Evolutionary conservation across 2,329 filamentous ascomycete species (phyloP).

Genomic region (Pyrenophora seminiperda): DNA sequence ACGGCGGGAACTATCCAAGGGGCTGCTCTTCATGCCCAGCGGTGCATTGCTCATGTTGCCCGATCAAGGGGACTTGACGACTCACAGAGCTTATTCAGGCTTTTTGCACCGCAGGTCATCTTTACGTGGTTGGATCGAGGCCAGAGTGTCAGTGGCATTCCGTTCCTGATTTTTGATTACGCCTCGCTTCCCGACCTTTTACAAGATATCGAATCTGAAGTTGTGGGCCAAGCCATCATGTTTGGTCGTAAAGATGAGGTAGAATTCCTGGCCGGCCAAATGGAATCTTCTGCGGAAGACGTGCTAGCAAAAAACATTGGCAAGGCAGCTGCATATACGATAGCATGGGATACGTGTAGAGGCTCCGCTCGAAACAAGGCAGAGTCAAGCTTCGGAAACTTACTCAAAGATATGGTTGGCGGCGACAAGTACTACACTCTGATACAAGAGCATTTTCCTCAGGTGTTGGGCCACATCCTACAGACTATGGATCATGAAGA

Average conservation of each 20-base stretch:
- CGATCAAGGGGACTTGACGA: constrained; percentile 66
- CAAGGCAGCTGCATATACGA: constrained; percentile 80
- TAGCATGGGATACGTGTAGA: constrained; percentile 72
- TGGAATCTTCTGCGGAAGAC: constrained; percentile 25
- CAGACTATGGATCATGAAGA: constrained; percentile 62
- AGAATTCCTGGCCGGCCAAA: constrained; percentile 61
- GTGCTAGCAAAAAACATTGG: constrained; percentile 69
- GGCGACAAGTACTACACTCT: constrained; percentile 66
- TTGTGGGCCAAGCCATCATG: constrained; percentile 81
- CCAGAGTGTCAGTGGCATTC: constrained; percentile 63
- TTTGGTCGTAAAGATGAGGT: constrained; percentile 71
- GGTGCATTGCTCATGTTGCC: constrained; percentile 72
- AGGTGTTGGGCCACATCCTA: constrained; percentile 77
- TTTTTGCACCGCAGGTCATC: constrained; percentile 87
- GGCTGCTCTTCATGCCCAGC: constrained; percentile 71
- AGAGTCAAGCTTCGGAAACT: constrained; percentile 64
- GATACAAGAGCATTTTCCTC: constrained; percentile 72
- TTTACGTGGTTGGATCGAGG: constrained; percentile 85
- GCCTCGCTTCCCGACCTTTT: constrained; percentile 70
- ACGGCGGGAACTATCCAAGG: constrained; percentile 73
- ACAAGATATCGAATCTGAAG: constrained; percentile 73
- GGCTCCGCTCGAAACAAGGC: constrained; percentile 45
- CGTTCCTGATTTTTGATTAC: constrained; percentile 86
- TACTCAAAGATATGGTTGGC: constrained; percentile 72
- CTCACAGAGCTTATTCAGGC: constrained; percentile 72